Conservation (phyloP, 495 filamentous ascomycete species). For the Poronia punctata region DNA sequence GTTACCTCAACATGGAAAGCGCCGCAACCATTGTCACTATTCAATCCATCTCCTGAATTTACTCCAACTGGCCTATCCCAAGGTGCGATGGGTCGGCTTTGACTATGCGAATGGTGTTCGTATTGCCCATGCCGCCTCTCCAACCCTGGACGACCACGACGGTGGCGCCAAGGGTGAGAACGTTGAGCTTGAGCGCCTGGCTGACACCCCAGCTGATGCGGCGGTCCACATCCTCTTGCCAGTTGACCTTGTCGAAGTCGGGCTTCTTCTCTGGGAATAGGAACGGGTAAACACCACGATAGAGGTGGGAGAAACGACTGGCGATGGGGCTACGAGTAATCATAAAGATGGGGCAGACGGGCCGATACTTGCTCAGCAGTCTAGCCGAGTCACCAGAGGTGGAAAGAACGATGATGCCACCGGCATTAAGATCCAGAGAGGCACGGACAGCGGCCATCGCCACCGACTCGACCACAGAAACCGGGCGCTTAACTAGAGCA, state of each 20-base stretch:
- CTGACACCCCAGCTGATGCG: constrained; percentile 92
- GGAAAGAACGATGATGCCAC: constrained; percentile 88
- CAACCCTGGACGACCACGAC: constrained; percentile 97
- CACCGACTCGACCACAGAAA: constrained; percentile 80
- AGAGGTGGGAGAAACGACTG: constrained; percentile 86
- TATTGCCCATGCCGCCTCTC: constrained; percentile 96
- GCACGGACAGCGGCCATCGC: constrained; percentile 94
- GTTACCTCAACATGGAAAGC: background rate
- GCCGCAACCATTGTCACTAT: background rate
- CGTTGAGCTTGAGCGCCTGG: constrained; percentile 74
- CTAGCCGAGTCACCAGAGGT: constrained; percentile 88
- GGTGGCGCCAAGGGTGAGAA: constrained; percentile 73
- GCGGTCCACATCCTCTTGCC: constrained; percentile 97
- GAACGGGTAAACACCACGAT: constrained; percentile 97
- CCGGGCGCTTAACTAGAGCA: constrained; percentile 70
- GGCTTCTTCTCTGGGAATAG: constrained; percentile 87
- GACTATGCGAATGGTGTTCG: constrained; percentile 70
- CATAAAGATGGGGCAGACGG: constrained; percentile 98
- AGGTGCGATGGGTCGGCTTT: constrained; percentile 47
- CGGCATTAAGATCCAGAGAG: constrained; percentile 89
- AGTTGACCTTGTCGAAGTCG: constrained; percentile 78
- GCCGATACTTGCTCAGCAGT: constrained; percentile 94
- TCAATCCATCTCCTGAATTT: background rate
- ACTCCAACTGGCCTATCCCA: constrained; percentile 29
- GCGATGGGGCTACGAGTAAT: constrained; percentile 80